phyloP scores from a whole-genome alignment of 2,329 filamentous ascomycete species.

The Fusarium globosum region DNA sequence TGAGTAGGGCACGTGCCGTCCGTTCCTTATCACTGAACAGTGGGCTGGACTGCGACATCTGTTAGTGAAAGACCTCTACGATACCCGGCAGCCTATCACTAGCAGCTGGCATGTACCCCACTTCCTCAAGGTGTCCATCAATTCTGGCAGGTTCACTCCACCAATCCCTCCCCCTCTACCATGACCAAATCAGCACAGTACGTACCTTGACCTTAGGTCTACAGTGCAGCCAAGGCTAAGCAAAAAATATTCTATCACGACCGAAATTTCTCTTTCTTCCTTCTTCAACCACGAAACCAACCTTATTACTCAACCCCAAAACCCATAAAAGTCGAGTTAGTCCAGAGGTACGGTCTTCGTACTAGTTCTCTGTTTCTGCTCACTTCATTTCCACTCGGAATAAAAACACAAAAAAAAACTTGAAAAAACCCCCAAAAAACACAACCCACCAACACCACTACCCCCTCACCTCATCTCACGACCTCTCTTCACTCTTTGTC shows the following conservation, averaged over 20 bases:
- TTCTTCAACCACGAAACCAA: conserved; percentile 60
- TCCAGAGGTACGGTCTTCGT: conserved; percentile 69
- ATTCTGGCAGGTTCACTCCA: conserved; percentile 40
- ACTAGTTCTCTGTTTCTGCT: conserved; percentile 70
- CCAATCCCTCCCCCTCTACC: conserved; percentile 41
- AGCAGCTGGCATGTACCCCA: conserved; percentile 27
- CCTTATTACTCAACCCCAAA: conserved; percentile 59
- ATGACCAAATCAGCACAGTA: conserved; percentile 36
- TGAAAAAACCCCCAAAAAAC: conserved; percentile 68
- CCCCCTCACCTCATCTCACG: conserved; percentile 38
- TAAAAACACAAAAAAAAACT: conserved; percentile 70
- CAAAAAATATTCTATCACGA: conserved; percentile 50
- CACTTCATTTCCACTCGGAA: conserved; percentile 61
- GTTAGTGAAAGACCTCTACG: conserved; percentile 26
- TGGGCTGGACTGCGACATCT: neutral
- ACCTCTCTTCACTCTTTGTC: conserved; percentile 36
- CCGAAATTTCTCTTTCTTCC: conserved; percentile 55
- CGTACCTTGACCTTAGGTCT: conserved; percentile 40
- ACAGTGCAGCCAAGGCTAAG: conserved; percentile 30
- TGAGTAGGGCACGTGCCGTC: conserved; percentile 32
- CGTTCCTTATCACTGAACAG: conserved; percentile 11
- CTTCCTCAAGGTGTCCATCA: conserved; percentile 1
- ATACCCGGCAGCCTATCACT: conserved; percentile 24
- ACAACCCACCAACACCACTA: conserved; percentile 33
- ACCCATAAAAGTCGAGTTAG: conserved; percentile 59